Percentiles rank a stretch among this genome's conserved stretches.
phyloP scores from a whole-genome alignment of 192 early-diverging fungal genomes.

The Podila clonocystis region DNA sequence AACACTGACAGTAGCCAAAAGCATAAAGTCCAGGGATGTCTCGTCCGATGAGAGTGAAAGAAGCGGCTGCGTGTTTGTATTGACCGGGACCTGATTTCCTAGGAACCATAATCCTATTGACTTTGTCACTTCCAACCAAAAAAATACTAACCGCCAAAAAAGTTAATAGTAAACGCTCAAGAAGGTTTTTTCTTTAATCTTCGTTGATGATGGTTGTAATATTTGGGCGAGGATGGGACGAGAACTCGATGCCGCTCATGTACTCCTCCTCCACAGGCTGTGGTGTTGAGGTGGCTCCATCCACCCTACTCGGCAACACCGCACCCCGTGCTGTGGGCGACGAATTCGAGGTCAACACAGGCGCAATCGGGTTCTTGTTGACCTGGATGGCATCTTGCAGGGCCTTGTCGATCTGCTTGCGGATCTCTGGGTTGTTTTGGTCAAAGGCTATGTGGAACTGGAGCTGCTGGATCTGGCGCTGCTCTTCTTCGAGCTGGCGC shows the following conservation, averaged over 20 bases:
- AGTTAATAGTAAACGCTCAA: too few relatives aligned
- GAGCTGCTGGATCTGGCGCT: background rate
- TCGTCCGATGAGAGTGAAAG: too few relatives aligned
- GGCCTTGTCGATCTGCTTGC: background rate
- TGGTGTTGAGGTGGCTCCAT: too few relatives aligned
- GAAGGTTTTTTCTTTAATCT: background rate
- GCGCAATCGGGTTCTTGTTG: background rate
- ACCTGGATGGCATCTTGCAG: background rate
- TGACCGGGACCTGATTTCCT: too few relatives aligned
- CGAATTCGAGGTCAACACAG: background rate
- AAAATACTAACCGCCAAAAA: too few relatives aligned
- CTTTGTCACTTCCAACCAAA: too few relatives aligned
- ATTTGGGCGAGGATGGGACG: background rate
- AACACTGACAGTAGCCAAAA: too few relatives aligned
- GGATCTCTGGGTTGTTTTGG: conserved; percentile 1
- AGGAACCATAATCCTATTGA: too few relatives aligned
- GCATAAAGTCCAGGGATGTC: too few relatives aligned
- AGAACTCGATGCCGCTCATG: conserved; percentile 2
- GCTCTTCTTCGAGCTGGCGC: background rate
- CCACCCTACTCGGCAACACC: too few relatives aligned
- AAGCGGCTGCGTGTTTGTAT: too few relatives aligned
- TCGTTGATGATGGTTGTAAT: background rate
- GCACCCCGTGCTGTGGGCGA: background rate
- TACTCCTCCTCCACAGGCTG: background rate
- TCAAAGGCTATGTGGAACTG: background rate